Conservation (phyloP, 495 filamentous ascomycete species). For the Thozetella sp. region DNA sequence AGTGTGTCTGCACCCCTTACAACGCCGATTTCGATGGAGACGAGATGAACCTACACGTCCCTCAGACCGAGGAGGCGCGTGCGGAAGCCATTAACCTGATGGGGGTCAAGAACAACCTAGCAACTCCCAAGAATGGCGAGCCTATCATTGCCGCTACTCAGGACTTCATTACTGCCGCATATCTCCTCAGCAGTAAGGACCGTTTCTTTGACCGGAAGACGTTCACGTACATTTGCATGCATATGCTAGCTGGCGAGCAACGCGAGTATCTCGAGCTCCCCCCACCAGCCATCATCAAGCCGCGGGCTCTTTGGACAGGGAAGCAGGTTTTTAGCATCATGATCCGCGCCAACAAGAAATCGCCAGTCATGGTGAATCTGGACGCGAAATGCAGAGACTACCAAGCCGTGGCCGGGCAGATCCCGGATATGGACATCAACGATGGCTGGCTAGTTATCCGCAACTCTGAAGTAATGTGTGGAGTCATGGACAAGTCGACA, state of each 20-base stretch:
- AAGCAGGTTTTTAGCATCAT: constrained; percentile 97
- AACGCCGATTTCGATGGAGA: constrained; percentile 99
- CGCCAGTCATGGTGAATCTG: constrained; percentile 82
- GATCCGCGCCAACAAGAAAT: constrained; percentile 85
- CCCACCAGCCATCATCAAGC: constrained; percentile 81
- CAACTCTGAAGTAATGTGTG: constrained; percentile 98
- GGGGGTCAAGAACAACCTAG: constrained; percentile 96
- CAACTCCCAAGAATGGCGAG: constrained; percentile 95
- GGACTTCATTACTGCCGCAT: constrained; percentile 97
- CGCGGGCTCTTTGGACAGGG: constrained; percentile 90
- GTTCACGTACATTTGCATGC: constrained; percentile 87
- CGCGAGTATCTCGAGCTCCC: constrained; percentile 74
- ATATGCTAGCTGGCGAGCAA: constrained; percentile 85
- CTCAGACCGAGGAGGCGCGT: constrained; percentile 92
- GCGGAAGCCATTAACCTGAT: constrained; percentile 96
- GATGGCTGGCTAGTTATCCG: constrained; percentile 90
- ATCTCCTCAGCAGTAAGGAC: constrained; percentile 89
- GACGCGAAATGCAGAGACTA: constrained; percentile 90
- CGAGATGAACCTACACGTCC: constrained; percentile 99
- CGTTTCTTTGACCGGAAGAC: constrained; percentile 84
- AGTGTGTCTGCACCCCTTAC: constrained; percentile 97
- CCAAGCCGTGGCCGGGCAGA: constrained; percentile 52
- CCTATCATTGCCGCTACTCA: constrained; percentile 98
- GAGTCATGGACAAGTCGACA: constrained; percentile 95
- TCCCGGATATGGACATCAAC: constrained; percentile 77